Conservation (phyloP, 768 basidiomycete species). For the Artomyces pyxidatus region DNA sequence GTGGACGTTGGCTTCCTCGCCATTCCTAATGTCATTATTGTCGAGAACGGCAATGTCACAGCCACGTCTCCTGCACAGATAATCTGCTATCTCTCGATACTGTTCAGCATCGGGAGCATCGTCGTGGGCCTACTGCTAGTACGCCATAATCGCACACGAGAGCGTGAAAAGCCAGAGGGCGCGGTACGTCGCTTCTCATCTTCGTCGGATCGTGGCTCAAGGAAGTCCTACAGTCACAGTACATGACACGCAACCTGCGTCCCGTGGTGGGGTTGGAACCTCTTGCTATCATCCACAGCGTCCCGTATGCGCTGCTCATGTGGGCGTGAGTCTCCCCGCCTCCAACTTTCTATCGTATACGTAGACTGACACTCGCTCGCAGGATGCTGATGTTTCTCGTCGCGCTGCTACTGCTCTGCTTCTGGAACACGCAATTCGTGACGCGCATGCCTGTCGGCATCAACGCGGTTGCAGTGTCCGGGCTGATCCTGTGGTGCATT, state of each 20-base stretch:
- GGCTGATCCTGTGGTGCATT: slow-evolving; percentile 2
- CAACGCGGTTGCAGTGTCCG: not conserved
- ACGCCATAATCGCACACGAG: slow-evolving; percentile 7
- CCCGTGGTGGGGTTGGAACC: slow-evolving; percentile 37
- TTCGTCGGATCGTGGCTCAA: slow-evolving; percentile 28
- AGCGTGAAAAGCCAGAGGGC: not conserved
- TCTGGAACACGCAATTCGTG: not conserved
- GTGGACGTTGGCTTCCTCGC: slow-evolving; percentile 10
- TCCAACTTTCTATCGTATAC: not conserved
- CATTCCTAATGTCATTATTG: slow-evolving; percentile 3
- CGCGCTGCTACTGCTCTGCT: slow-evolving; percentile 8
- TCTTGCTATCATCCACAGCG: slow-evolving; percentile 43
- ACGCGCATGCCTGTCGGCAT: slow-evolving; percentile 4
- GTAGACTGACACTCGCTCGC: not conserved
- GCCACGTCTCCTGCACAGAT: slow-evolving; percentile 3
- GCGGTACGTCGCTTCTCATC: slow-evolving; percentile 18
- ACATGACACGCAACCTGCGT: slow-evolving; percentile 19
- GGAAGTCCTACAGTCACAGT: slow-evolving; percentile 22
- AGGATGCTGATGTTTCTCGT: slow-evolving; percentile 11
- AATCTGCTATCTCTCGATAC: slow-evolving; percentile 6
- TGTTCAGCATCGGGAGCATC: slow-evolving; percentile 10
- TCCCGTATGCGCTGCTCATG: slow-evolving; percentile 50
- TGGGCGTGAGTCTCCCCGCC: slow-evolving; percentile 40
- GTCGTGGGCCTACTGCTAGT: slow-evolving; percentile 7
- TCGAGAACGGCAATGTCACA: not conserved